Conservation (phyloP, 441 rosid genomes). For the Aleurites moluccanus region DNA sequence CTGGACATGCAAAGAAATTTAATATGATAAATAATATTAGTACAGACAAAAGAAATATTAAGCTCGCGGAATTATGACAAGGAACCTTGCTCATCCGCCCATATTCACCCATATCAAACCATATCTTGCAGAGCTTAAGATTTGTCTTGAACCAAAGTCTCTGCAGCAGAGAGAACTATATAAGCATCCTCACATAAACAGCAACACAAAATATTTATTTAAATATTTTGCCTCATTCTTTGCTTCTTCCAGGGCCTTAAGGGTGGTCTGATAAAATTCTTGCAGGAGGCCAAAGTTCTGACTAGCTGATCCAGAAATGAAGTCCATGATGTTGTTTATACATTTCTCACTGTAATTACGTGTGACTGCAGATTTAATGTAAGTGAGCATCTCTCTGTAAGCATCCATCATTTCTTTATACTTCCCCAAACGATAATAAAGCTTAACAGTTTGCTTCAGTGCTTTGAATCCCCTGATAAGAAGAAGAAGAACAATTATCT, state of each 20-base stretch:
- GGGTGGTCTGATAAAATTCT: constrained; percentile 93
- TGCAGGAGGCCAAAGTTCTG: constrained; percentile 84
- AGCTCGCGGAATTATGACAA: constrained; percentile 5
- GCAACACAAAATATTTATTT: not conserved
- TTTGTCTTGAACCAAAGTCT: constrained; percentile 99
- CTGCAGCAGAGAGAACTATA: constrained; percentile 41
- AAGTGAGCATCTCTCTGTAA: constrained; percentile 91
- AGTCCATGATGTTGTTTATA: constrained; percentile 98
- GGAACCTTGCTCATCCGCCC: constrained; percentile 94
- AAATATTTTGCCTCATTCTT: constrained; percentile 76
- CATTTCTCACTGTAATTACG: constrained; percentile 98
- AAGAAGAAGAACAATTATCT: constrained; percentile 20
- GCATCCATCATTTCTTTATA: constrained; percentile 96
- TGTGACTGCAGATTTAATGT: constrained; percentile 97
- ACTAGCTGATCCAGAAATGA: constrained; percentile 97
- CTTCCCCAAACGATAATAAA: constrained; percentile 86
- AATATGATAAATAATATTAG: constrained; percentile 1
- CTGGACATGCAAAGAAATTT: constrained; percentile 38
- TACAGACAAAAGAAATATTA: not conserved
- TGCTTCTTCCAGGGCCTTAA: constrained; percentile 99
- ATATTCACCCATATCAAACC: constrained; percentile 98
- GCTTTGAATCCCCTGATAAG: constrained; percentile 93
- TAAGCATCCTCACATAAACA: constrained; percentile 22
- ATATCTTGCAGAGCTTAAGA: constrained; percentile 97
- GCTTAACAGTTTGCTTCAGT: constrained; percentile 95